Evolutionary conservation across 805 yeast genomes (phyloP), one percentile per base, ranked within the genome.

Genomic region (Cyberlindnera sargentensis): DNA sequence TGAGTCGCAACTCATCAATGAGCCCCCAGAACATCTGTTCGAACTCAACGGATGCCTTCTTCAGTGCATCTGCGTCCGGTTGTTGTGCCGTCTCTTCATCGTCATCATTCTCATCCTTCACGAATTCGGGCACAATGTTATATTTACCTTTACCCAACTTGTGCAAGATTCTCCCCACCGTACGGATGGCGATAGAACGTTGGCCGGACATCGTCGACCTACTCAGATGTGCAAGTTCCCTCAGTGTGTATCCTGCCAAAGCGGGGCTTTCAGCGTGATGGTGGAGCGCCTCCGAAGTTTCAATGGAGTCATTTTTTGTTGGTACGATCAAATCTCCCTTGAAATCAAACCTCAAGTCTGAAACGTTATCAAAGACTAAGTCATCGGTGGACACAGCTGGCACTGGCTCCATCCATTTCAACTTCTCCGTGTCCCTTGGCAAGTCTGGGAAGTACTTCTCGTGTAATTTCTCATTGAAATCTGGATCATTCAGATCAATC

Each of bases 191-290:
- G 9, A 93, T 73, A 47, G 93, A 79, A 38, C 97, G 70, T 64
- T 93, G 99, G 0, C 95, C 80, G 1, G 95, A 78, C 43, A 83
- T 77, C 2, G 83, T 76, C 2, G 96, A 86, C 49, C 96, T 71
- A 4, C 89, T 67, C 39, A 87, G 71, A 52, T 84, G 93, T 1
- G 84, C 82, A 41, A 93, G 69, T 59, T 93, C 99, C 0, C 77
- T 70, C 25, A 93, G 60, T 0, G 97, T 90, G 61, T 93, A 93
- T 0, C 99, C 99, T 0, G 98, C 95, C 41, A 90, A 69, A 37
- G 81, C 80, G 0, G 98, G 96, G 39, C 83, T 80, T 8, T 83
- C 87, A 0, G 96, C 75, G 62, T 93, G 99, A 60, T 93, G 98
- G 56, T 88, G 96, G 26, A 93, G 72, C 0, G 96, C 99, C 34